Base-by-base conservation (phyloP, 257 asterid species). In the Cynanchum wilfordii region DNA sequence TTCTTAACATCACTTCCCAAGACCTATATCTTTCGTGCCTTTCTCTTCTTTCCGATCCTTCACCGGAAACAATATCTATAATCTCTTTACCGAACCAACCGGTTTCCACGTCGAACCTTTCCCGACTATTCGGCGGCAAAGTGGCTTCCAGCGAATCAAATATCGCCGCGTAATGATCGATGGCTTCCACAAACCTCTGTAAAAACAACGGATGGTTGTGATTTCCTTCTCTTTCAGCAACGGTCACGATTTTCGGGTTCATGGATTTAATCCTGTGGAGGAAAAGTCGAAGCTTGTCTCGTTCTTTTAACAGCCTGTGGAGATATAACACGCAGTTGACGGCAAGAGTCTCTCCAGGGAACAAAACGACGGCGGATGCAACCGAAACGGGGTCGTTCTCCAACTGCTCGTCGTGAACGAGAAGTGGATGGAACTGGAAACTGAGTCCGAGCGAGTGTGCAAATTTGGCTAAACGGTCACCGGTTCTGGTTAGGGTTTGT, bases 101-200 rank as follows among this genome's bases (percentile, higher is more conserved):
- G 81, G 83, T 87, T 81, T 95, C 99, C 24, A 95, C 97, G 24
- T 86, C 84, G 65, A 84, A 49, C 76, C 99, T 81, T 66, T 95
- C 98, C 2, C 86, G 72, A 86, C 92, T 95, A 69, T 65, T 84
- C 0, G 99, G 98, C 1, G 98, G 98, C 45, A 95, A 84, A 0
- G 99, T 95, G 0, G 97, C 99, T 56, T 95, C 99, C 0, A 95
- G 86, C 0, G 99, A 95, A 50, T 90, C 97, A 68, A 95, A 95
- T 30, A 90, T 88, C 2, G 96, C 96, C 17, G 94, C 86, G 76
- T 95, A 95, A 67, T 95, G 92, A 76, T 86, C 96, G 3, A 92
- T 44, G 13, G 99, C 99, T 84, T 90, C 98, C 77, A 80, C 84
- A 59, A 95, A 89, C 20, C 99, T 81, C 77, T 84, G 92, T 77